Evolutionary conservation across 441 rosid species (phyloP).

Genomic region (Corymbia citriodora): DNA sequence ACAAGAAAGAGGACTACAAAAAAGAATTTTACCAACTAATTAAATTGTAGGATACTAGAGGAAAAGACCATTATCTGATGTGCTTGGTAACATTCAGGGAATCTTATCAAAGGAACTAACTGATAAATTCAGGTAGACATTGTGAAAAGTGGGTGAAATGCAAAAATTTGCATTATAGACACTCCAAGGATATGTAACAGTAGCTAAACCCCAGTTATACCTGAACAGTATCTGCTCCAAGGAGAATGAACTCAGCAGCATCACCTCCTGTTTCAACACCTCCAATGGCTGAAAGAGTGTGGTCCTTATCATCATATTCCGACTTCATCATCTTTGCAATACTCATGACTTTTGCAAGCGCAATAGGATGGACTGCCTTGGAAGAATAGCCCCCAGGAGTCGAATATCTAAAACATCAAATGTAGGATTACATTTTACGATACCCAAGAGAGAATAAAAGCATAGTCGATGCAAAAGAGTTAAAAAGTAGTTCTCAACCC

Average conservation of each 20-base stretch:
- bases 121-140: neutral
- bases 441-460: neutral
- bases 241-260: conserved; percentile 91
- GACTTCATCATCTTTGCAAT: conserved; percentile 88
- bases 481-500: conserved; percentile 34
- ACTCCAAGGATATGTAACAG: neutral
- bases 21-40: neutral
- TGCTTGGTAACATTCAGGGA: neutral
- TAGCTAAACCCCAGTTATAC: conserved; percentile 17
- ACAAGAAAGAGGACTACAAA: neutral
- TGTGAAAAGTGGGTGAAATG: neutral
- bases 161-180: neutral
- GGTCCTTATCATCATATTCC: conserved; percentile 47
- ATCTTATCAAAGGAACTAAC: neutral
- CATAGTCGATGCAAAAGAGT: neutral
- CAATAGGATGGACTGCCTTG: conserved; percentile 95
- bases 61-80: neutral
- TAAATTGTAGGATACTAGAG: neutral
- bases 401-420: conserved; percentile 59
- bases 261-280: conserved; percentile 93
- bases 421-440: neutral
- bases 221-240: conserved; percentile 93
- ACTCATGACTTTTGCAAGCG: conserved; percentile 82
- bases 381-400: conserved; percentile 96
- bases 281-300: conserved; percentile 90